Percentiles rank a stretch among this genome's conserved stretches.
These are phyloP conservation scores for Inga laurina DNA, from an alignment of 306 rosid genomes.

Conservation along the genomic window DNA sequence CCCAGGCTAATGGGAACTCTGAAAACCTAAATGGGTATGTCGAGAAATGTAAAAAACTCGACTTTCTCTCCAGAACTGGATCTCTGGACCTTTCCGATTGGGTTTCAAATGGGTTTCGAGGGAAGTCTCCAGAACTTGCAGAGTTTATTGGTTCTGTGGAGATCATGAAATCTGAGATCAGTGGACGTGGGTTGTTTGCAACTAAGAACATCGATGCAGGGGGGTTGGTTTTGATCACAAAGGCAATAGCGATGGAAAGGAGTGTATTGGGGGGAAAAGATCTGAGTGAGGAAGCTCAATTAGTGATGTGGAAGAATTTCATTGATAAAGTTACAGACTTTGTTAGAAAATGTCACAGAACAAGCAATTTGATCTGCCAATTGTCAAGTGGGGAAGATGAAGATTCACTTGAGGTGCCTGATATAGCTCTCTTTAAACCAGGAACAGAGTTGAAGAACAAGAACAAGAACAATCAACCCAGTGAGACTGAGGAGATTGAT, in stretches of 20 bases:
- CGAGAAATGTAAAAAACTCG: slow-evolving; percentile 75
- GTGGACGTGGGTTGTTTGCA: slow-evolving; percentile 76
- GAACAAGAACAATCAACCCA: neutral
- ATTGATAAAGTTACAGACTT: slow-evolving; percentile 55
- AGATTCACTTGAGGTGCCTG: slow-evolving; percentile 64
- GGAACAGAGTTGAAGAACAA: slow-evolving; percentile 26
- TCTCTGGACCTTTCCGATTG: slow-evolving; percentile 80
- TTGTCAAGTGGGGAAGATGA: slow-evolving; percentile 79
- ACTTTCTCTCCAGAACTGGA: slow-evolving; percentile 65
- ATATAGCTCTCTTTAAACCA: slow-evolving; percentile 56
- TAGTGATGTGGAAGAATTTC: slow-evolving; percentile 90
- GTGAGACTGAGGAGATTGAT: slow-evolving; percentile 44
- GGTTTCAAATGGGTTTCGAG: slow-evolving; percentile 58
- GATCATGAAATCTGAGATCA: slow-evolving; percentile 63
- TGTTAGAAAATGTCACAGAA: slow-evolving; percentile 45
- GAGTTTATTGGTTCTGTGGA: slow-evolving; percentile 70
- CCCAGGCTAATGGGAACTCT: slow-evolving; percentile 49
- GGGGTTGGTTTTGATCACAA: slow-evolving; percentile 59
- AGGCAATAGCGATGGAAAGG: slow-evolving; percentile 76
- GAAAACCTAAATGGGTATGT: slow-evolving; percentile 57
- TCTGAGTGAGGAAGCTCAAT: slow-evolving; percentile 69
- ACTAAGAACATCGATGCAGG: slow-evolving; percentile 78
- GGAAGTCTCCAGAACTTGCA: slow-evolving; percentile 71
- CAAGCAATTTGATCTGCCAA: slow-evolving; percentile 45
- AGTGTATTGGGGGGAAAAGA: slow-evolving; percentile 66